phyloP scores from a whole-genome alignment of 306 rosid species.

The Pachyrhizus erosus region DNA sequence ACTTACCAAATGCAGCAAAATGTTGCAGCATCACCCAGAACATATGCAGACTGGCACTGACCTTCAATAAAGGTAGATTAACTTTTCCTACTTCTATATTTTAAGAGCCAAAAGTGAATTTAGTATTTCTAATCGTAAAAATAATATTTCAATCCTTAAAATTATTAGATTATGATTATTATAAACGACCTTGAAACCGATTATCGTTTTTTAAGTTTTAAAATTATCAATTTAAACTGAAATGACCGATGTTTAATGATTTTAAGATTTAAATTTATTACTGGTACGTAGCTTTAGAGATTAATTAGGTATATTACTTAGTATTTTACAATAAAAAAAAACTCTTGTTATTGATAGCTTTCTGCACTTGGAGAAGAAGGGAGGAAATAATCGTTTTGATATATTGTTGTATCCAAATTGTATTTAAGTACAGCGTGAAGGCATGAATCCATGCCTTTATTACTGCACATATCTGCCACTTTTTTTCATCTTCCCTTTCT shows the following conservation, averaged over 20 bases:
- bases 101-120: not conserved
- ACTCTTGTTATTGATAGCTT: not conserved
- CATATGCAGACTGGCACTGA: constrained; percentile 28
- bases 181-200: not conserved
- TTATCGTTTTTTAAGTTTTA: not conserved
- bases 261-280: not conserved
- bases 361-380: constrained; percentile 25
- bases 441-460: constrained; percentile 38
- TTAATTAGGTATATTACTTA: not conserved
- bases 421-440: constrained; percentile 35
- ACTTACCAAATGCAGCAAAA: constrained; percentile 40
- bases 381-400: constrained; percentile 18
- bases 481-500: constrained; percentile 39
- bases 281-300: not conserved
- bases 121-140: not conserved
- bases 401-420: not conserved
- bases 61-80: constrained; percentile 43
- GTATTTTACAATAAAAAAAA: constrained; percentile 9
- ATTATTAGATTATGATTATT: not conserved
- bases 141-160: not conserved
- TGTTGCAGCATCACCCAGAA: constrained; percentile 38
- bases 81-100: constrained; percentile 38
- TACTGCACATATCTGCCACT: constrained; percentile 44
- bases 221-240: not conserved
- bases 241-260: not conserved